These are phyloP conservation scores for Clonostachys sp. DNA, from an alignment of 2,329 filamentous ascomycete genomes.

Conservation along the genomic window DNA sequence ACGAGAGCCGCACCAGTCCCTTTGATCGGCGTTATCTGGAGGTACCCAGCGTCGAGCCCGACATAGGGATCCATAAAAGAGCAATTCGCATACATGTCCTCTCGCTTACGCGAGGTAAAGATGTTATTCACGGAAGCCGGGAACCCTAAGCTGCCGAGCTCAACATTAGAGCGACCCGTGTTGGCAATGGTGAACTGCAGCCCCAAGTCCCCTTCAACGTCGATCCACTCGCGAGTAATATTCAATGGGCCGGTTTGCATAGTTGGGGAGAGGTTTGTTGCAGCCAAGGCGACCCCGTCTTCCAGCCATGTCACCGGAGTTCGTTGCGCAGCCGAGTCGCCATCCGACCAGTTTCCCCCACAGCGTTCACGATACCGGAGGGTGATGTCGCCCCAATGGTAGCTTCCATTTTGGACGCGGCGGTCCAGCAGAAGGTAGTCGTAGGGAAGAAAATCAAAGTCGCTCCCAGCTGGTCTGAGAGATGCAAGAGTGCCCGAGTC, in stretches of 20 bases:
- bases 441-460: conserved; percentile 51
- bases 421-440: conserved; percentile 33
- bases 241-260: conserved; percentile 31
- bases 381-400: conserved; percentile 55
- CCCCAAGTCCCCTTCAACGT: conserved; percentile 40
- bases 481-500: conserved; percentile 44
- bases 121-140: conserved; percentile 60
- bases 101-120: conserved; percentile 44
- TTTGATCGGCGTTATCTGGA: conserved; percentile 45
- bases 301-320: conserved; percentile 13
- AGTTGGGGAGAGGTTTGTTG: conserved; percentile 33
- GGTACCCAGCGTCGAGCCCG: conserved; percentile 53
- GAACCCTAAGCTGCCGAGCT: conserved; percentile 53
- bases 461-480: conserved; percentile 26
- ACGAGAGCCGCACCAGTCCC: conserved; percentile 49
- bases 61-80: conserved; percentile 55
- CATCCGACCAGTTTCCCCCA: conserved; percentile 33
- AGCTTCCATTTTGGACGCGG: conserved; percentile 46
- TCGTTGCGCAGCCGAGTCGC: conserved; percentile 38
- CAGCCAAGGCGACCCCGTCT: conserved; percentile 19
- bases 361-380: conserved; percentile 42
- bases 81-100: conserved; percentile 43
- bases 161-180: conserved; percentile 27
- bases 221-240: conserved; percentile 47
- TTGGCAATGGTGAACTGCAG: conserved; percentile 48